A percentile compares a stretch with the other conserved stretches of the same genome.
These are phyloP conservation scores for Tylopilus vinaceipallidus DNA, from an alignment of 768 basidiomycete genomes.

Conservation along the genomic window DNA sequence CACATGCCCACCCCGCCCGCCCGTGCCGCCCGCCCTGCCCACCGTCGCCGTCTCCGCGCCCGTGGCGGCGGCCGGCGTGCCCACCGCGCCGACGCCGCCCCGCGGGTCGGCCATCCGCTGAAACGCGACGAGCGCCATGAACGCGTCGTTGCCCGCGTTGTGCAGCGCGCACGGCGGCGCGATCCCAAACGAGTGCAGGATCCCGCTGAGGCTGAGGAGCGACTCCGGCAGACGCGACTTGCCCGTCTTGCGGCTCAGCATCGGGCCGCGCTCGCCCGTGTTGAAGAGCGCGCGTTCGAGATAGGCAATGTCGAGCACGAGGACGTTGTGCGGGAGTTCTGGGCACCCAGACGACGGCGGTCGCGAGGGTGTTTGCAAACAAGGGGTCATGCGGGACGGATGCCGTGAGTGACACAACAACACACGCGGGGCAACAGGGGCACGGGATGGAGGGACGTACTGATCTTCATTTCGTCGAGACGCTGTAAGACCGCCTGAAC, in stretches of 20 bases:
- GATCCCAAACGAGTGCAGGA: conserved; percentile 57
- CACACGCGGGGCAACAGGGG: neutral
- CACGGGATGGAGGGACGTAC: conserved; percentile 40
- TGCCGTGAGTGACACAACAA: neutral
- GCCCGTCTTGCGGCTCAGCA: conserved; percentile 60
- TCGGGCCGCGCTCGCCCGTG: conserved; percentile 53
- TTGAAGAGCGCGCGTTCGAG: conserved; percentile 65
- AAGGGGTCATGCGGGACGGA: neutral
- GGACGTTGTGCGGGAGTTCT: conserved; percentile 75
- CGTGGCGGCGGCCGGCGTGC: too few relatives aligned
- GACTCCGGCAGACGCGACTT: conserved; percentile 50
- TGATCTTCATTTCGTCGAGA: conserved; percentile 78
- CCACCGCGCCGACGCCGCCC: conserved; percentile 14
- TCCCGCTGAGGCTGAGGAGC: conserved; percentile 58
- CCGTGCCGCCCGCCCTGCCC: neutral
- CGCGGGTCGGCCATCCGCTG: conserved; percentile 66
- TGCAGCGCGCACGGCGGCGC: conserved; percentile 44
- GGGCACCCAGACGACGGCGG: neutral
- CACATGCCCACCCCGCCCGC: neutral
- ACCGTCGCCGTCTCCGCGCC: neutral
- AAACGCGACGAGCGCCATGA: conserved; percentile 63
- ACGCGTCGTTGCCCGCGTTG: conserved; percentile 82
- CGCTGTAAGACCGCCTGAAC: conserved; percentile 53
- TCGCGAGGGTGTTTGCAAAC: too few relatives aligned
- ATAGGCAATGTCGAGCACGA: conserved; percentile 61